Evolutionary conservation across 768 basidiomycete species (phyloP).

Genomic region (Boletus rubropictus): DNA sequence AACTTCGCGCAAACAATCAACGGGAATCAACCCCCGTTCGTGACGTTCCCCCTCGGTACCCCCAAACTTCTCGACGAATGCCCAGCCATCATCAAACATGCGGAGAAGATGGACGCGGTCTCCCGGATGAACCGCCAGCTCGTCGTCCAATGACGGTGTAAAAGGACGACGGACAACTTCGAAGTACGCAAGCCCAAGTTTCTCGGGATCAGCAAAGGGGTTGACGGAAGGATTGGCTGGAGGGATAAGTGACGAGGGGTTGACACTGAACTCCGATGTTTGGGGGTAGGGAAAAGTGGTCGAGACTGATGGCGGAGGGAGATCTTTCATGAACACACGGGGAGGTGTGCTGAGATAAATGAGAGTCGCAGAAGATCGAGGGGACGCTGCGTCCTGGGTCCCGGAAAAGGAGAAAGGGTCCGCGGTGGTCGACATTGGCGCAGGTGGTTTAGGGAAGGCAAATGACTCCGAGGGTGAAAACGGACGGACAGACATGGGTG

Average conservation of each 20-base stretch:
- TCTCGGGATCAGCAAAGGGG: slow-evolving; percentile 34
- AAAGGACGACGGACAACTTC: slow-evolving; percentile 55
- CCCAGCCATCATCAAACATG: slow-evolving; percentile 70
- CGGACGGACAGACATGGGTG: slow-evolving; percentile 59
- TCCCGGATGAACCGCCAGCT: slow-evolving; percentile 46
- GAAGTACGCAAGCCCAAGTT: slow-evolving; percentile 33
- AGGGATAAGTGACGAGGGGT: neutral
- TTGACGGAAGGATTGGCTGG: slow-evolving; percentile 17
- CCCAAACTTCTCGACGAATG: slow-evolving; percentile 46
- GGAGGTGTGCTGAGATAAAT: slow-evolving; percentile 15
- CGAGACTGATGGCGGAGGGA: slow-evolving; percentile 9
- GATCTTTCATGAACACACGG: slow-evolving; percentile 12
- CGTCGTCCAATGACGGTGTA: slow-evolving; percentile 50
- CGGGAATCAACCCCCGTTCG: slow-evolving; percentile 53
- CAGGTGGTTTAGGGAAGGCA: slow-evolving; percentile 61
- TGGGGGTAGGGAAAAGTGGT: slow-evolving; percentile 12
- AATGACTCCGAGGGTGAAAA: slow-evolving; percentile 66
- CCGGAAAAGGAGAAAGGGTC: too few species aligned
- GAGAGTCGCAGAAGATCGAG: slow-evolving; percentile 16
- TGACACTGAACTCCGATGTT: neutral
- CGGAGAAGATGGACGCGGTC: slow-evolving; percentile 50
- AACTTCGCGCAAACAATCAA: slow-evolving; percentile 57
- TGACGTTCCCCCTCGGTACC: neutral
- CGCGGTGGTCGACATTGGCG: neutral
- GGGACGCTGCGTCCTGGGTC: neutral